phyloP scores from a whole-genome alignment of 352 stramenopile genomes.

The Poterioochromonas sp. region DNA sequence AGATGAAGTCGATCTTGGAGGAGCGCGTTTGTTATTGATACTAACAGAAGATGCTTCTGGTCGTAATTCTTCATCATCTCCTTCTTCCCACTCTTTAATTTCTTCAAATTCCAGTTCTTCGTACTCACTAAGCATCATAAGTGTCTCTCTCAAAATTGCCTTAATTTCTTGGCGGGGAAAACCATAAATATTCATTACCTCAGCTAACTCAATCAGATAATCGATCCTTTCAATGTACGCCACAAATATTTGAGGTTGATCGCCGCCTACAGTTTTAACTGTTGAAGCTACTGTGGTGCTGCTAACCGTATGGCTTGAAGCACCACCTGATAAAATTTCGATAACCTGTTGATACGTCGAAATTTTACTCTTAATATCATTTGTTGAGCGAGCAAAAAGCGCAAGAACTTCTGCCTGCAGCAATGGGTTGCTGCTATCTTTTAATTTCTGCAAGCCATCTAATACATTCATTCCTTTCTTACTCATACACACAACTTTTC shows the following conservation, averaged over 20 bases:
- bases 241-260: too few relatives aligned
- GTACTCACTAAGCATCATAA: not conserved
- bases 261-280: too few relatives aligned
- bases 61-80: not conserved
- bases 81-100: not conserved
- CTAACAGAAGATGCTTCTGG: not conserved
- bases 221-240: not conserved
- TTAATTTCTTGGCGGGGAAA: not conserved
- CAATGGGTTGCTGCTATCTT: conserved; percentile 2
- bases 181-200: not conserved
- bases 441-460: conserved; percentile 10
- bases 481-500: not conserved
- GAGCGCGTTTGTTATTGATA: not conserved
- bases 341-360: not conserved
- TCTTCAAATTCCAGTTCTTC: not conserved
- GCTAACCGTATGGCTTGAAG: too few relatives aligned
- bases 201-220: not conserved
- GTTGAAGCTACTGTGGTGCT: not conserved
- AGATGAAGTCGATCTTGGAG: too few relatives aligned
- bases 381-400: not conserved
- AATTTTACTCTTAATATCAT: not conserved
- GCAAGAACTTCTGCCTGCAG: not conserved
- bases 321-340: not conserved
- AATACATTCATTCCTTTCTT: not conserved
- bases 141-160: not conserved